Evolutionary conservation across 2,329 filamentous ascomycete genomes (phyloP).

Genomic region (Phyllosticta citriasiana): DNA sequence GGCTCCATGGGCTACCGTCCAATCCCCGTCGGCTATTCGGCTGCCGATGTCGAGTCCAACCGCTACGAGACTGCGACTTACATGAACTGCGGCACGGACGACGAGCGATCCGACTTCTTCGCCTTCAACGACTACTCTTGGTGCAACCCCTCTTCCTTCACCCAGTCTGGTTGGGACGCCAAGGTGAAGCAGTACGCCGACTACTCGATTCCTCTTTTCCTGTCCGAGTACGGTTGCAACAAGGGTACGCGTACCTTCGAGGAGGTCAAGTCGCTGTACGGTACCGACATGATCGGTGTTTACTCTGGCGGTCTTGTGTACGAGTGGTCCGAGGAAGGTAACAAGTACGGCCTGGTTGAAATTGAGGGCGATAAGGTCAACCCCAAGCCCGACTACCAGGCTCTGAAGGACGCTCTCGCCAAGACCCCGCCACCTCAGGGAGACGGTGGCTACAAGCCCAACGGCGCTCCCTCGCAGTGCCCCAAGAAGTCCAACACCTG

Average conservation of each 20-base stretch:
- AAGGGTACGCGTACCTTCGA: constrained; percentile 71
- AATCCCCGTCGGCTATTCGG: constrained; percentile 72
- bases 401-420: constrained; percentile 41
- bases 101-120: constrained; percentile 79
- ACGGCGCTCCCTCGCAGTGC: constrained; percentile 43
- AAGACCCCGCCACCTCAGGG: constrained; percentile 43
- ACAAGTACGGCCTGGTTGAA: constrained; percentile 70
- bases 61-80: constrained; percentile 78
- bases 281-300: constrained; percentile 68
- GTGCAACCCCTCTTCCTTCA: constrained; percentile 50
- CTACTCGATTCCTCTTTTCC: constrained; percentile 52
- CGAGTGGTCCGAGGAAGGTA: constrained; percentile 63
- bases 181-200: constrained; percentile 27
- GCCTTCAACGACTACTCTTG: constrained; percentile 86
- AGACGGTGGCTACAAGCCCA: constrained; percentile 50
- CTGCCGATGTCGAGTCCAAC: constrained; percentile 77
- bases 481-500: constrained; percentile 45
- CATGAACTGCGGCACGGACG: constrained; percentile 85
- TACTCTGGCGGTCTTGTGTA: constrained; percentile 97
- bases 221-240: constrained; percentile 91
- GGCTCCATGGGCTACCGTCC: constrained; percentile 56
- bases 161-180: constrained; percentile 62
- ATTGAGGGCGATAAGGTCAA: constrained; percentile 46
- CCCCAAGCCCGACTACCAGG: constrained; percentile 53
- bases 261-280: constrained; percentile 74